Evolutionary conservation across 1,139 yeast genomes (phyloP).

Genomic region (Hemisphaericaspora subhashii): DNA sequence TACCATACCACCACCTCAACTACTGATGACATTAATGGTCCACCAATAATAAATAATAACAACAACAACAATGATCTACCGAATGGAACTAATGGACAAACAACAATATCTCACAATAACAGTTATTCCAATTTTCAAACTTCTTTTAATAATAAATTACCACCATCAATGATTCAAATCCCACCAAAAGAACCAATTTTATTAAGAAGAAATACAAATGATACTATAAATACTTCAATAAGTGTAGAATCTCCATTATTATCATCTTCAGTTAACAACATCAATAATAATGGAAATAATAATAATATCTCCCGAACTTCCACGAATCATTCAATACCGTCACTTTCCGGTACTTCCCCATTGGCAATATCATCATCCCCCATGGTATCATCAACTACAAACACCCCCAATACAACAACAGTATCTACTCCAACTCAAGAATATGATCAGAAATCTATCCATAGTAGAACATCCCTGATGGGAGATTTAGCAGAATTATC

Average conservation of each 20-base stretch:
- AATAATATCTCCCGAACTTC: conserved; percentile 28
- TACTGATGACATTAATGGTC: conserved; percentile 12
- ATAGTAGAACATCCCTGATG: conserved; percentile 13
- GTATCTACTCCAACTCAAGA: conserved; percentile 4
- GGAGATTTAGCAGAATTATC: conserved; percentile 12
- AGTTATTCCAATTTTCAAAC: conserved; percentile 13
- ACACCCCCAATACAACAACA: neutral
- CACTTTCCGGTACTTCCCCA: conserved; percentile 19
- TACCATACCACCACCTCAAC: conserved; percentile 4
- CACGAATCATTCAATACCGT: conserved; percentile 34
- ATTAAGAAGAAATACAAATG: conserved; percentile 41
- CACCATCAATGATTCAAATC: conserved; percentile 68
- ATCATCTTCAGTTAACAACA: conserved; percentile 8
- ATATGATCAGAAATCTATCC: conserved; percentile 10
- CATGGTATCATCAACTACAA: conserved; percentile 4
- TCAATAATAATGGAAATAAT: conserved; percentile 10
- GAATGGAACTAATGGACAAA: conserved; percentile 7
- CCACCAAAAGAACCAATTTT: conserved; percentile 72
- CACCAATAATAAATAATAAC: conserved; percentile 8
- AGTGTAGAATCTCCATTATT: conserved; percentile 11
- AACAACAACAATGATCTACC: neutral
- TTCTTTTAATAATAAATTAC: conserved; percentile 33
- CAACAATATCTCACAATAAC: conserved; percentile 14
- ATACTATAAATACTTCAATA: conserved; percentile 15
- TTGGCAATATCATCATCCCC: conserved; percentile 11